Evolutionary conservation across 805 yeast species (phyloP).

Genomic region (Kurtzmaniella fragi): DNA sequence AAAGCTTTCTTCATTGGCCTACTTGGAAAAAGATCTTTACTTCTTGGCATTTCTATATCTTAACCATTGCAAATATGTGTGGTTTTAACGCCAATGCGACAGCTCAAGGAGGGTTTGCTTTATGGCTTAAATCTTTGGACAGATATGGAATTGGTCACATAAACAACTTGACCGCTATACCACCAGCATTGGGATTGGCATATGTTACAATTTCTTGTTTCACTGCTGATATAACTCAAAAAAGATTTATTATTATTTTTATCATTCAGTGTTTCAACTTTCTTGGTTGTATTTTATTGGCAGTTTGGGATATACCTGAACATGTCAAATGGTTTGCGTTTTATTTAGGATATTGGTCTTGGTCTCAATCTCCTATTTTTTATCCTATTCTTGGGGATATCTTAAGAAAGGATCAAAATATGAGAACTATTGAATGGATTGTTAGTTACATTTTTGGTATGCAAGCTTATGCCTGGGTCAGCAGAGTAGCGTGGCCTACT

Average conservation of each 20-base stretch:
- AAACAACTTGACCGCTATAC: conserved; percentile 48
- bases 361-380: conserved; percentile 17
- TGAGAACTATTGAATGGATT: conserved; percentile 17
- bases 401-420: conserved; percentile 14
- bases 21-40: conserved; percentile 22
- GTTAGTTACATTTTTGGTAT: conserved; percentile 13
- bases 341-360: conserved; percentile 13
- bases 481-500: conserved; percentile 40
- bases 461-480: conserved; percentile 30
- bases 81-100: conserved; percentile 28
- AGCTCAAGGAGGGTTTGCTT: conserved; percentile 24
- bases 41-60: conserved; percentile 29
- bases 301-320: conserved; percentile 16
- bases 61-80: conserved; percentile 18
- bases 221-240: conserved; percentile 46
- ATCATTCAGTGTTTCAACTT: conserved; percentile 16
- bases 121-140: conserved; percentile 24
- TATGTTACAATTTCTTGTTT: conserved; percentile 42
- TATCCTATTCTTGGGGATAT: conserved; percentile 16
- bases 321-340: conserved; percentile 17
- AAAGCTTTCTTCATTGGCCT: conserved; percentile 17
- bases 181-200: conserved; percentile 56
- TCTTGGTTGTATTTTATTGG: conserved; percentile 12
- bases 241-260: conserved; percentile 14
- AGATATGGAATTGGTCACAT: conserved; percentile 39